Evolutionary conservation across 371 early-diverging fungal species (phyloP), one percentile per base, ranked within the genome.

Genomic region (Syncephalastrum contaminatum): DNA sequence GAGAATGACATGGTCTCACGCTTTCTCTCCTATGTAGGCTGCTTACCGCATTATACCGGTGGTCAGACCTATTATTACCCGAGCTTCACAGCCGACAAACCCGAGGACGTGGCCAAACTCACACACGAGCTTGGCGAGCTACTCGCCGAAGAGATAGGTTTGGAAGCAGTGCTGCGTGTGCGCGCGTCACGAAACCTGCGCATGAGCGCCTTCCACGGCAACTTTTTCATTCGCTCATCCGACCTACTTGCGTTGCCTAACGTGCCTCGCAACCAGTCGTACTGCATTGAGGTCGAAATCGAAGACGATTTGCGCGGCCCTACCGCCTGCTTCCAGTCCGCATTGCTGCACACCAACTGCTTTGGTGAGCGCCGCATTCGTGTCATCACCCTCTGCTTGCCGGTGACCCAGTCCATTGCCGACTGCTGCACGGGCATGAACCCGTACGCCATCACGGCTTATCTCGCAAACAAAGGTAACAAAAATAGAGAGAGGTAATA

Each of bases 21-120:
- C 25, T 25, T 22, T 22, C 51, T 51, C 4, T 25, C 44, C n/a
- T 18, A 10, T 25, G 25, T 18, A 76, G 81, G 82, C 50, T 88
- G 89, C 19, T 75, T 88, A 36, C 88, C 94, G n/a, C 88, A 89
- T 53, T 93, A 88, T 69, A 98, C 99, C 0, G 99, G 98, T 43
- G 99, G 99, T 27, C 85, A 90, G 54, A 80, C 91, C 0, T 92
- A 89, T 73, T 93, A 93, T 73, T 99, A 99, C 66, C 97, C 99
- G 43, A 89, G 87, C 27, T 99, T 98, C 70, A 88, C 91, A 61
- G 94, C 95, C 1, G 78, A 81, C 6, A 84, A 94, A 56, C 73
- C 88, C 0, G 91, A 94, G 65, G 96, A 96, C 63, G 88, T 89
- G 0, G 65, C 86, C 64, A 96, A 97, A 63, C 90, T 98, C 66